phyloP scores from a whole-genome alignment of 257 asterid species.

The Solanum peruvianum region DNA sequence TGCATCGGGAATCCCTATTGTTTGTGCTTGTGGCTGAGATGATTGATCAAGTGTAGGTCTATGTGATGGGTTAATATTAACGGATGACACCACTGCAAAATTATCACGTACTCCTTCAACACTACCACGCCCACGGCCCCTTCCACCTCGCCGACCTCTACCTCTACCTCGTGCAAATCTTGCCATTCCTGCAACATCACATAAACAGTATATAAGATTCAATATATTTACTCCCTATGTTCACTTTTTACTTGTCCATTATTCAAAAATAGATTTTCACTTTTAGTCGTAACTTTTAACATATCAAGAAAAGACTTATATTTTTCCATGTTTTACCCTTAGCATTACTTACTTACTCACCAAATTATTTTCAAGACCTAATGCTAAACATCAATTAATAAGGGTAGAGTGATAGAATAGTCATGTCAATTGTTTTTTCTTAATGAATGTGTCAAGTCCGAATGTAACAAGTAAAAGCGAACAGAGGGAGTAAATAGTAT shows the following conservation, averaged over 20 bases:
- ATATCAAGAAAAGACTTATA: not conserved
- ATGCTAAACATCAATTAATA: not conserved
- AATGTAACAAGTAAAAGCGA: not conserved
- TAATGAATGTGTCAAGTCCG: not conserved
- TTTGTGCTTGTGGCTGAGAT: not conserved
- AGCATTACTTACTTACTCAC: not conserved
- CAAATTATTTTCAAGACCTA: not conserved
- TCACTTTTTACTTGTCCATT: not conserved
- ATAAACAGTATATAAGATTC: not conserved
- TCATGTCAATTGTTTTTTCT: not conserved
- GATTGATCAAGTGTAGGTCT: not conserved
- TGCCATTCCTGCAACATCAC: not conserved
- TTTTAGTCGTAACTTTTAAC: not conserved
- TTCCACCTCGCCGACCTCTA: not conserved
- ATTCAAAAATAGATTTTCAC: not conserved
- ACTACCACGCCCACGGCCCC: not conserved
- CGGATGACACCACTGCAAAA: not conserved
- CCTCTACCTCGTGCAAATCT: not conserved
- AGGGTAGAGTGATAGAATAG: not conserved
- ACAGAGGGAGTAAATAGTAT: not conserved
- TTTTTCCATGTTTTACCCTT: not conserved
- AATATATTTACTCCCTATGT: not conserved
- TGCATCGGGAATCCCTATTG: not conserved
- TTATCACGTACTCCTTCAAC: not conserved
- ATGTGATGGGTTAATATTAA: not conserved